A percentile compares a stretch with the other conserved stretches of the same genome.
Evolutionary conservation across 768 basidiomycete genomes (phyloP).

Genomic region (Xanthoconium stramineum): DNA sequence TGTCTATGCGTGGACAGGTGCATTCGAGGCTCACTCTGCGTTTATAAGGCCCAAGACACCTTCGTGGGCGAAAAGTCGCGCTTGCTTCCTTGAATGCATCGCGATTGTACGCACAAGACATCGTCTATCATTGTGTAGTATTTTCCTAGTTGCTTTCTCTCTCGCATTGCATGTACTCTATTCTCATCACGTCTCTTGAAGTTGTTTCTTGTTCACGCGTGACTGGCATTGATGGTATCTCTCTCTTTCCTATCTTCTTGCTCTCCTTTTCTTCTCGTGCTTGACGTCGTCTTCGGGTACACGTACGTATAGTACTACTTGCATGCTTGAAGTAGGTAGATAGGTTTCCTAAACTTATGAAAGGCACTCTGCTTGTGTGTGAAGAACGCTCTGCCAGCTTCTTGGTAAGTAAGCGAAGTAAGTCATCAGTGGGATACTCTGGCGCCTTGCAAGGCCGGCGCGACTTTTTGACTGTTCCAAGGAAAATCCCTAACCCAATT

Average conservation of each 20-base stretch:
- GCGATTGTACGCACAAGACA: not conserved
- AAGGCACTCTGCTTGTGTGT: slow-evolving; percentile 30
- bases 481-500: no score
- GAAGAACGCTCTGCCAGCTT: no score
- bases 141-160: not conserved
- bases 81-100: slow-evolving; percentile 19
- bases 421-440: no score
- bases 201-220: not conserved
- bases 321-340: slow-evolving; percentile 8
- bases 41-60: not conserved
- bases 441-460: no score
- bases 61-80: slow-evolving; percentile 25
- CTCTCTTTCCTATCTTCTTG: not conserved
- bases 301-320: slow-evolving; percentile 9
- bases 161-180: not conserved
- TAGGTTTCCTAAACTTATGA: slow-evolving; percentile 7
- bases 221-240: slow-evolving; percentile 3
- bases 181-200: not conserved
- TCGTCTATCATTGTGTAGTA: no score
- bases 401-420: no score
- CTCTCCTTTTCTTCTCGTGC: not conserved
- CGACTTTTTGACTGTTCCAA: no score
- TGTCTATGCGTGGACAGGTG: not conserved
- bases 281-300: not conserved
- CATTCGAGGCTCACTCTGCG: not conserved